Base-by-base conservation (phyloP, 306 rosid species). In the Glycine tomentella region DNA sequence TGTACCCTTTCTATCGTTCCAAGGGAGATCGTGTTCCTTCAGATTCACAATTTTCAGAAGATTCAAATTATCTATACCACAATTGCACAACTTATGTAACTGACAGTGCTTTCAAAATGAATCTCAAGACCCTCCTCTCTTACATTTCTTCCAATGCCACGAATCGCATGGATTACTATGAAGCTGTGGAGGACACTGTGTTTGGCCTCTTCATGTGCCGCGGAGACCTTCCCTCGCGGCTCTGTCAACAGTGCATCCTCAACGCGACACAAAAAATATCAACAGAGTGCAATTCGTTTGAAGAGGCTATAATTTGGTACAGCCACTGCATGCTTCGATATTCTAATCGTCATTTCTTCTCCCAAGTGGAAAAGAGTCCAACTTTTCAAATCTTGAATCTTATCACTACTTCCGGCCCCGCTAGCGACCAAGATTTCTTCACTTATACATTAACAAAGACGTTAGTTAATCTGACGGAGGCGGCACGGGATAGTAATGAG, bases 1-100 rank as follows among this genome's bases (percentile, higher is more conserved):
- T 44, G 4, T 63, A 83, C 78, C 69, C 36, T 12, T 83, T 83
- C 14, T 77, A 71, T 71, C 0, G 3, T 16, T 3, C 69, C 2
- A 0, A 20, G 25, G 25, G 25, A 20, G 25, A 20, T 0, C 1
- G 25, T 0, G 25, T 20, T 20, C 25, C 25, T 20, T 20, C 38
- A 4, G 38, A 36, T 36, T 36, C 38, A 36, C 38, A 4, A 36
- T 36, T 36, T 36, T 36, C 38, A 36, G 38, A 36, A 2, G 38
- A 36, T 36, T 4, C 4, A 36, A 4, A 2, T 36, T 36, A 36
- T 36, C 38, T 36, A 0, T 36, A 3, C 38, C 38, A 36, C 38
- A 36, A 36, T 36, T 36, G 38, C 38, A 36, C 1, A 36, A 36
- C 38, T 36, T 0, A 2, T 36, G 38, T 36, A 36, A 36, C 38